Base-by-base conservation (phyloP, 1,284 basidiomycete species). In the Boletus holoroseus region DNA sequence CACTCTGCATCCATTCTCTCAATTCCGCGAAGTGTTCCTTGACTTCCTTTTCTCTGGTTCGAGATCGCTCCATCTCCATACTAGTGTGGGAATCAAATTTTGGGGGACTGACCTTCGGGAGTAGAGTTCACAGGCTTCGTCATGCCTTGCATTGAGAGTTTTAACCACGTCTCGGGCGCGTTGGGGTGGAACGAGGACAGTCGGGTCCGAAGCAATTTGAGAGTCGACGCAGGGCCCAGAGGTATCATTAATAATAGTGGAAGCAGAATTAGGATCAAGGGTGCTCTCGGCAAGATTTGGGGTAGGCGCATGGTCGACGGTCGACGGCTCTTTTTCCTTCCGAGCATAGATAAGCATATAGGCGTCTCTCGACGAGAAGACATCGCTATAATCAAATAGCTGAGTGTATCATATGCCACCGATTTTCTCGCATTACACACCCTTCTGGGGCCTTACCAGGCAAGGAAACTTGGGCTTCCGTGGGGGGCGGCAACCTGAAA, bases 291-390 rank as follows among this genome's bases (percentile, higher is more conserved):
- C 38, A 47, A 60, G 50, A 57, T 66, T 46, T 57, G 59, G 57
- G 57, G 62, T 56, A 40, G 41, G 38, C 37, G 45, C 63, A 51
- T 66, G 57, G 58, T 26, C 22, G 47, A 44, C 43, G 26, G 47
- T 48, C 45, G 53, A 13, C 34, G 47, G 49, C 37, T 44, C 37
- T 22, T 54, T 55, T 41, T 67, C 62, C 58, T 68, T 73, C 8
- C 79, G 78, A 36, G 80, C 78, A 68, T 95, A 96, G 45, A 96
- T 84, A 34, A 95, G 77, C 91, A 95, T 94, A 69, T 96, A 95
- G 22, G 90, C 91, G 58, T 94, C 90, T 66, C 80, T 86, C 1
- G 91, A 93, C 1, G 77, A 74, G 52, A 82, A 67, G 38, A 67
- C 49, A 31, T 70, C 68, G 53, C 67, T 70, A 53, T 54, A 60